Evolutionary conservation across 2,329 filamentous ascomycete species (phyloP), one percentile per base, ranked within the genome.

Genomic region (Emydomyces testavorans): DNA sequence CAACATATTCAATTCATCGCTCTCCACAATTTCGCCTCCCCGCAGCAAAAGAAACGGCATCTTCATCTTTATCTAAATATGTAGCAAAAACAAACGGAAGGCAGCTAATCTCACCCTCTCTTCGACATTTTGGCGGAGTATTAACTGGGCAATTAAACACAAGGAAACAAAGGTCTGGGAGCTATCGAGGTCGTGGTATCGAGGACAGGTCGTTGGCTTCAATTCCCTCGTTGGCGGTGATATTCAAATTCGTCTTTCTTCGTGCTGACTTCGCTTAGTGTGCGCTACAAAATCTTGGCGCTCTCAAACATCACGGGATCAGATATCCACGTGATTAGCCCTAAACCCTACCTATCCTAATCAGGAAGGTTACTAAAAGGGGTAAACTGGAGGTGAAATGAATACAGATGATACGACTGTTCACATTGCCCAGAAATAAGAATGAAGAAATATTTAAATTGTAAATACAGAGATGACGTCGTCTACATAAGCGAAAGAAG

Each of bases 71-170:
- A 11, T 24, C 34, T 11, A 20, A 31, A 15, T 16, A 38, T 21
- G 35, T 1, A 29, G 24, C 24, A 34, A 24, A 52, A 54, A 44
- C 50, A 45, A 32, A 46, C 21, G 20, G 45, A 49, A 10, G 26
- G 6, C 15, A 1, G 18, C 4, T 21, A 39, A 34, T 47, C 69
- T 66, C 65, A 72, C 70, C 70, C 69, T 69, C 69, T 68, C 59
- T 69, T 70, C 65, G 70, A 72, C 70, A 73, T 73, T 58, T 65
- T 71, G 67, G 58, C 62, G 62, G 57, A 58, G 58, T 65, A 62
- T 70, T 59, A 61, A 42, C 60, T 39, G 21, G 56, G 58, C 60
- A 55, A 59, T 58, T 57, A 60, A 61, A 59, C 55, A 59, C 57
- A 56, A 60, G 31, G 29, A 21, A 29, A 29, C 15, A 26, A 42